Base-by-base conservation (phyloP, 441 rosid species). In the Jatropha podagrica region DNA sequence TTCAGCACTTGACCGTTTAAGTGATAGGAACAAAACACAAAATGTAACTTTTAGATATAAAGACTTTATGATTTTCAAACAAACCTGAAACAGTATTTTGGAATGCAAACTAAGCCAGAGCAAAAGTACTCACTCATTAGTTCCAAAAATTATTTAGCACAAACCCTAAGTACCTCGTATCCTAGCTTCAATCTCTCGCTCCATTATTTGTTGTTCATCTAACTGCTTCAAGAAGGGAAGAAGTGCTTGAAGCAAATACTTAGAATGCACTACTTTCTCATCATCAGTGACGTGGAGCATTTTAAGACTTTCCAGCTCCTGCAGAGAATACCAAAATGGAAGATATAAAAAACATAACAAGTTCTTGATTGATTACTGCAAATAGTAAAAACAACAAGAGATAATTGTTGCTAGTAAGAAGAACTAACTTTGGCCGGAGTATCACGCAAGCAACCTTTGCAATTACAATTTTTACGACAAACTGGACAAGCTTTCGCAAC, bases 391-490 rank as follows among this genome's bases (percentile, higher is more conserved):
- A 55, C 3, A 73, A 15, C 44, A 32, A 17, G 4, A 42, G 68
- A 51, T 41, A 72, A 38, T 3, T 64, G 27, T 46, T 49, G 68
- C 42, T 75, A 32, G 18, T 54, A 9, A 48, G 11, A 71, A 73
- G 23, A 73, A 75, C 84, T 61, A 42, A 83, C 91, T 23, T 72
- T 40, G 8, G 32, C 48, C 11, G 78, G 72, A 14, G 79, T 81
- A 73, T 82, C 85, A 40, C 92, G 88, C 81, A 91, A 79, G 81
- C 95, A 91, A 51, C 89, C 77, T 81, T 89, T 89, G 79, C 96
- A 91, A 74, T 88, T 89, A 81, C 96, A 89, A 76, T 85, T 91
- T 26, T 69, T 61, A 3, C 75, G 80, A 74, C 96, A 89, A 81
- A 89, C 76, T 23, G 96, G 96, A 71, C 96, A 91, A 68, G 77